A percentile compares a stretch with the other conserved stretches of the same genome.
phyloP scores from a whole-genome alignment of 148 eudicot species.

The Arctostaphylos glauca region DNA sequence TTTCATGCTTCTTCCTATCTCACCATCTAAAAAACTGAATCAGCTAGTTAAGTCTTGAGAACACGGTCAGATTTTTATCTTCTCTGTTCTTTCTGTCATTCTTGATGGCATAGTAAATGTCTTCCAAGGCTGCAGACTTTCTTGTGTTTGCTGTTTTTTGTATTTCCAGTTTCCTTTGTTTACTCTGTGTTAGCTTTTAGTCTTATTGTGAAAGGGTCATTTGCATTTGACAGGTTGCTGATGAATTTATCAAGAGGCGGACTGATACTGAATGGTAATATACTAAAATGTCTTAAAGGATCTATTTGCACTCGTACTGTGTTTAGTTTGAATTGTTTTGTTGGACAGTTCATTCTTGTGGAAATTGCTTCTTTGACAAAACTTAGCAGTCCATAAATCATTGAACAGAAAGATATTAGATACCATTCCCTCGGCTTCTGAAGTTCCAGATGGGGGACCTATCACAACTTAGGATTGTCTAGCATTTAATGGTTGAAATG shows the following conservation, averaged over 20 bases:
- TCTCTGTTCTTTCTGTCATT: neutral
- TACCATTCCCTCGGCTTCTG: neutral
- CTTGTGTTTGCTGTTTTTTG: neutral
- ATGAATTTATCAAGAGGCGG: constrained; percentile 79
- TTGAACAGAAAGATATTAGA: neutral
- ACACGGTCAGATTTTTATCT: neutral
- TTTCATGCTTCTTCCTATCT: neutral
- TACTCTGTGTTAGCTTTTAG: neutral
- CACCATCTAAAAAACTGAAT: neutral
- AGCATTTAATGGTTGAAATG: neutral
- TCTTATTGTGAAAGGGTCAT: neutral
- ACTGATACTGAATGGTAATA: constrained; percentile 82
- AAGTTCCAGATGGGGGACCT: neutral
- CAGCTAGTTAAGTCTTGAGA: constrained; percentile 8
- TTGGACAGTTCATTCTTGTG: neutral
- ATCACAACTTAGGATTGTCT: neutral
- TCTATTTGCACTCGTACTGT: neutral
- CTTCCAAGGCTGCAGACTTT: neutral
- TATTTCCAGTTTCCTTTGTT: neutral
- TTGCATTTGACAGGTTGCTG: constrained; percentile 56
- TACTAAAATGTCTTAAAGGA: constrained; percentile 19
- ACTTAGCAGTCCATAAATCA: neutral
- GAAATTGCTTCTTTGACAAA: neutral
- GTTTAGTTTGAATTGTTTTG: neutral
- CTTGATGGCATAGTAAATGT: neutral